A percentile compares a stretch with the other conserved stretches of the same genome.
Evolutionary conservation across 805 yeast genomes (phyloP).

Genomic region (Peterozyma xylosa): DNA sequence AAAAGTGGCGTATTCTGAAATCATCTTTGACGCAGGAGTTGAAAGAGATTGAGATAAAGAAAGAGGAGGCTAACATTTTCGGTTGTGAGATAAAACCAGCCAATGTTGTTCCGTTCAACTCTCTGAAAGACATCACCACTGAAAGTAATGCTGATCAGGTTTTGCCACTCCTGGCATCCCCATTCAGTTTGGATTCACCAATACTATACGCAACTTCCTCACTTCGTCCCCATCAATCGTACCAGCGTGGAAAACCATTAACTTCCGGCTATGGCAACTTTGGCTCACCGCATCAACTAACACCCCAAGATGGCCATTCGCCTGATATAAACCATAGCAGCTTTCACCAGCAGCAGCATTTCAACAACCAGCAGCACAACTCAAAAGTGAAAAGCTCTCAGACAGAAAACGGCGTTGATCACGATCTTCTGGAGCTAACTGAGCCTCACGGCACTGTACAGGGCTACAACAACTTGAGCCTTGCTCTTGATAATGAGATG

Average conservation of each 20-base stretch:
- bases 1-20: neutral
- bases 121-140: neutral
- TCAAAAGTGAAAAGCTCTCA: neutral
- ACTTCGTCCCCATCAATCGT: too few species aligned
- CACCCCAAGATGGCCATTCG: neutral
- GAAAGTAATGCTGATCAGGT: neutral
- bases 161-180: too few species aligned
- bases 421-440: too few species aligned
- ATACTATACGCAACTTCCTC: too few species aligned
- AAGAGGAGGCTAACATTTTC: too few species aligned
- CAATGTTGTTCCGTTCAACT: neutral
- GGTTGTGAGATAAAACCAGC: neutral
- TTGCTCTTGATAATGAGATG: constrained; percentile 4
- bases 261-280: too few species aligned
- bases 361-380: neutral
- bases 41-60: neutral
- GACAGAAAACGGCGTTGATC: too few species aligned
- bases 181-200: too few species aligned
- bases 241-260: too few species aligned
- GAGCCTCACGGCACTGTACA: too few species aligned
- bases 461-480: too few species aligned
- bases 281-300: neutral
- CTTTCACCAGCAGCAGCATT: neutral
- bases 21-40: neutral
- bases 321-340: neutral